Evolutionary conservation across 2,329 filamentous ascomycete species (phyloP), one percentile per base, ranked within the genome.

Genomic region (Huntiella abstrusa): DNA sequence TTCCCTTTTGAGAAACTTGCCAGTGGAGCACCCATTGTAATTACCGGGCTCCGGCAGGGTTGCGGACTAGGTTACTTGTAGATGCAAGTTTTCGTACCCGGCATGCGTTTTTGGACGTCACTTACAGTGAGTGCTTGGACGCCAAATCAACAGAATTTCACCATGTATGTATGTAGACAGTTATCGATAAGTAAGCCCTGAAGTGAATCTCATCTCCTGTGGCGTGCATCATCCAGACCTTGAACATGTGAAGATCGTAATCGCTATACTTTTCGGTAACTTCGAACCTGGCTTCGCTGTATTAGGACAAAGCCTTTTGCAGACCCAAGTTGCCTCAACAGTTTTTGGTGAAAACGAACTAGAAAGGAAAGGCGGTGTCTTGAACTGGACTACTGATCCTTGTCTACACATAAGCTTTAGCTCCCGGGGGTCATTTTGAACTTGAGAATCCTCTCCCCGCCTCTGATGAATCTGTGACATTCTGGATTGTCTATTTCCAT

Each of bases 371-470:
- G 43, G 43, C 43, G 43, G 43, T 45, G 43, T 38, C 43, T 45
- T 28, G 43, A 37, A 35, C 43, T 33, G n/a, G 22, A 36, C 43
- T 19, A 32, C 40, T 41, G 12, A 32, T 37, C 34, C 43, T 33
- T 45, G 34, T 13, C 37, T 15, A 28, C 22, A 28, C 40, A 19
- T 41, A 13, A 19, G 16, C 17, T 22, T 35, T 36, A 45, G 22
- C 15, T 45, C 32, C 43, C 33, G 17, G 34, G 22, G 33, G 19
- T 10, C 33, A 36, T 37, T 38, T 45, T 28, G 35, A 45, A 33
- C 22, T 45, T 45, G 41, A 37, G 33, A 45, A 45, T 45, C 41
- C 41, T 43, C 40, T 43, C 43, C 43, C 43, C 43, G 34, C 43
- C 43, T 38, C 16, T 19, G 17, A 22, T 28, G 22, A 28, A 28